A percentile compares a stretch with the other conserved stretches of the same genome.
These are phyloP conservation scores for Eucalyptus viminalis DNA, from an alignment of 345 rosid genomes.

Conservation along the genomic window DNA sequence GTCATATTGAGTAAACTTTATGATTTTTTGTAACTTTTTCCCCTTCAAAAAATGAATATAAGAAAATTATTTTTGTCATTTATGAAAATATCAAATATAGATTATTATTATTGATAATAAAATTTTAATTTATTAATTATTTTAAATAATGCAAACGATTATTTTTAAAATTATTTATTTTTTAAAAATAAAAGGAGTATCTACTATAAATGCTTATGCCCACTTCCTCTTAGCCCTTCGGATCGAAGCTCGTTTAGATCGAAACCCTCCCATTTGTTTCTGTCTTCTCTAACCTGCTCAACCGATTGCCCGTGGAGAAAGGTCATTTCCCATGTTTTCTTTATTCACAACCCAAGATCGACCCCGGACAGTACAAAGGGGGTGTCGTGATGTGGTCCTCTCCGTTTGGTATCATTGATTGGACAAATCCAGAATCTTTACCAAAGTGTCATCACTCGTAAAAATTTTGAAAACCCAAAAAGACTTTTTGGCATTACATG, in stretches of 20 bases:
- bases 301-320: not conserved
- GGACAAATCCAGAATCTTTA: not conserved
- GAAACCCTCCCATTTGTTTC: not conserved
- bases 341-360: not conserved
- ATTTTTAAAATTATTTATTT: too few relatives aligned
- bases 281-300: not conserved
- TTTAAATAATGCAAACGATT: not conserved
- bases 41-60: too few relatives aligned
- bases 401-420: not conserved
- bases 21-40: too few relatives aligned
- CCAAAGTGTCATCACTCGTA: not conserved
- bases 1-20: too few relatives aligned
- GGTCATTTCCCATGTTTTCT: not conserved
- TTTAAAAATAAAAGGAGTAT: too few relatives aligned
- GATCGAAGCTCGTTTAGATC: not conserved
- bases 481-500: not conserved
- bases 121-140: too few relatives aligned
- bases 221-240: not conserved
- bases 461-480: accelerated
- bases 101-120: too few relatives aligned
- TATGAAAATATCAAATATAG: too few relatives aligned
- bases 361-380: not conserved
- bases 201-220: not conserved
- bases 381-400: not conserved
- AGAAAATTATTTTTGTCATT: too few relatives aligned